Evolutionary conservation across 2,329 filamentous ascomycete genomes (phyloP), one percentile per base, ranked within the genome.

Genomic region (Colletotrichum caudatum): DNA sequence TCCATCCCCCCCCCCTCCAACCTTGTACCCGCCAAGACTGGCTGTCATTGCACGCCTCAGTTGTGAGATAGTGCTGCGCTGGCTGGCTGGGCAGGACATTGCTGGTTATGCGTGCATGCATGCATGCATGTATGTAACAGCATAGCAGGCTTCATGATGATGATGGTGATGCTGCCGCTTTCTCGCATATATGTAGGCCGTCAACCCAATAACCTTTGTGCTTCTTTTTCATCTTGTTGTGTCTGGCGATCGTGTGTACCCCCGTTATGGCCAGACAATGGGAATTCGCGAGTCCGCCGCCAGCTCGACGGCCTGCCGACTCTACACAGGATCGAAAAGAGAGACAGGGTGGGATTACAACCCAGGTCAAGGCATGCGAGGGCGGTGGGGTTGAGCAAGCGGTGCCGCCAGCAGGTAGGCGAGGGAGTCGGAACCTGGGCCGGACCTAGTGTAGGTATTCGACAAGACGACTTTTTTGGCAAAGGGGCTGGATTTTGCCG

Each of bases 401-500:
- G 26, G 18, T 33, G 41, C 26, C 50, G 50, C 26, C n/a, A 54
- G 18, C 16, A 39, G 39, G 14, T 56, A 62, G 64, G 68, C 64
- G 60, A 69, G 37, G 35, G 48, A 50, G 33, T 50, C n/a, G 44
- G 53, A 50, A 64, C 53, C 46, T 48, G 41, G 48, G 35, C 41
- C n/a, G 46, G 3, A 11, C 44, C 20, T 48, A 44, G 29, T 29
- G 29, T 4, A 29, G 16, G 59, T 56, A 46, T 69, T 58, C 44
- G 59, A 61, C 60, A 72, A 63, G 69, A 71, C 65, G 29, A 29
- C 54, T 61, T 60, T 48, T 71, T 58, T 50, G 66, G 70, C 61
- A 71, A 69, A 58, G 70, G 70, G 66, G 66, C 41, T 70, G 70
- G 70, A 35, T 50, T 23, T 53, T 26, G 50, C 67, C 41, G 50